A percentile compares a stretch with the other conserved stretches of the same genome.
Conservation (phyloP, 169 alveolate species). For the Plasmodium inui region DNA sequence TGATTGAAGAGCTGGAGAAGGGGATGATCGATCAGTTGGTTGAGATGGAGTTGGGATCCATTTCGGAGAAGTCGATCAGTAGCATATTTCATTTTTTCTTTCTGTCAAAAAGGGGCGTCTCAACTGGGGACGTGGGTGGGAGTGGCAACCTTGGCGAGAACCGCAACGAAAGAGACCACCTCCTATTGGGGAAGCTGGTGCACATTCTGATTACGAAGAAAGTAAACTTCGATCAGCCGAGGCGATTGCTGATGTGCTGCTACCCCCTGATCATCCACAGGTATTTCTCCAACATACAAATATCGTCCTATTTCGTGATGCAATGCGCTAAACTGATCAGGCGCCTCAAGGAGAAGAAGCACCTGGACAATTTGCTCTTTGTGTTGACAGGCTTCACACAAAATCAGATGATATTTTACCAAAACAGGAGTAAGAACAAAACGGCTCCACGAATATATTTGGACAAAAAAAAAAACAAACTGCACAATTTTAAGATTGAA, state of each 20-base stretch:
- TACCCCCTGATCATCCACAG: conserved; percentile 59
- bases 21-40: conserved; percentile 19
- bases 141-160: neutral
- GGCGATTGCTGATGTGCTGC: conserved; percentile 53
- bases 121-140: neutral
- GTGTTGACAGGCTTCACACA: conserved; percentile 67
- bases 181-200: conserved; percentile 19
- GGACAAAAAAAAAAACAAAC: conserved; percentile 43
- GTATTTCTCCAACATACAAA: conserved; percentile 57
- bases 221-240: conserved; percentile 16
- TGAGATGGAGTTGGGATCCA: neutral
- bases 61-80: conserved; percentile 55
- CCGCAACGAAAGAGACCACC: neutral
- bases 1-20: conserved; percentile 25
- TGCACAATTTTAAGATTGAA: conserved; percentile 56
- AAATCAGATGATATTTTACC: conserved; percentile 45
- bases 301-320: conserved; percentile 40
- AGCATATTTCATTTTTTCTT: conserved; percentile 62
- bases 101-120: conserved; percentile 13
- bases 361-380: conserved; percentile 61
- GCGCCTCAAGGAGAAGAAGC: neutral
- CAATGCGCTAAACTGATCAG: conserved; percentile 63
- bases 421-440: conserved; percentile 22
- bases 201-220: conserved; percentile 41
- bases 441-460: neutral